phyloP scores from a whole-genome alignment of 1,284 basidiomycete species.

The Fomitiporia mediterranea region DNA sequence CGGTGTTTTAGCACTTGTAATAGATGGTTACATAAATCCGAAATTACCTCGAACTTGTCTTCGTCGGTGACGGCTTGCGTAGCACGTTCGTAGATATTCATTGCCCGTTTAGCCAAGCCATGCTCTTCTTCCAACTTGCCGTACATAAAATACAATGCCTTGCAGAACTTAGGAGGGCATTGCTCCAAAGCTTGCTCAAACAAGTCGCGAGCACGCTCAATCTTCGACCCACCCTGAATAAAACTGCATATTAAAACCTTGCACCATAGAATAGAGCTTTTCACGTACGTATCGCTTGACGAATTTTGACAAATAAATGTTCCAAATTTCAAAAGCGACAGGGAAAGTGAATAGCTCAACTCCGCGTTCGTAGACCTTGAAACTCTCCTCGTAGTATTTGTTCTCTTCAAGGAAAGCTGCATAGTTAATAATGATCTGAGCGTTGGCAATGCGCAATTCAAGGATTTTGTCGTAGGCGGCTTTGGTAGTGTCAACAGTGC shows the following conservation, averaged over 20 bases:
- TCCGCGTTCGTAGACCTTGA: conserved; percentile 98
- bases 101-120: conserved; percentile 92
- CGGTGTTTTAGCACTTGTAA: neutral
- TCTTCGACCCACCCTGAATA: conserved; percentile 79
- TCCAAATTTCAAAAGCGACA: conserved; percentile 98
- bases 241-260: no score
- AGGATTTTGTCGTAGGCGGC: conserved; percentile 95
- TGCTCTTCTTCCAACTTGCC: conserved; percentile 92
- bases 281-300: conserved; percentile 91
- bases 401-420: conserved; percentile 97
- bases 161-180: conserved; percentile 93
- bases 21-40: neutral
- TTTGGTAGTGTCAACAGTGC: conserved; percentile 89
- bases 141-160: conserved; percentile 94
- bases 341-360: conserved; percentile 98
- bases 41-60: conserved; percentile 88
- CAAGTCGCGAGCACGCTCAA: conserved; percentile 92
- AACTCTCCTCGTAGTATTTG: conserved; percentile 97
- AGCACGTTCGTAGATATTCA: conserved; percentile 94
- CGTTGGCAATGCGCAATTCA: conserved; percentile 97
- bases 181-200: conserved; percentile 98
- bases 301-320: conserved; percentile 97
- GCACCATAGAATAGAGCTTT: neutral
- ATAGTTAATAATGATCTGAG: conserved; percentile 96
- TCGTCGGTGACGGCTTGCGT: conserved; percentile 80